Conservation (phyloP, 805 yeast species). For the Pichia occidentalis region DNA sequence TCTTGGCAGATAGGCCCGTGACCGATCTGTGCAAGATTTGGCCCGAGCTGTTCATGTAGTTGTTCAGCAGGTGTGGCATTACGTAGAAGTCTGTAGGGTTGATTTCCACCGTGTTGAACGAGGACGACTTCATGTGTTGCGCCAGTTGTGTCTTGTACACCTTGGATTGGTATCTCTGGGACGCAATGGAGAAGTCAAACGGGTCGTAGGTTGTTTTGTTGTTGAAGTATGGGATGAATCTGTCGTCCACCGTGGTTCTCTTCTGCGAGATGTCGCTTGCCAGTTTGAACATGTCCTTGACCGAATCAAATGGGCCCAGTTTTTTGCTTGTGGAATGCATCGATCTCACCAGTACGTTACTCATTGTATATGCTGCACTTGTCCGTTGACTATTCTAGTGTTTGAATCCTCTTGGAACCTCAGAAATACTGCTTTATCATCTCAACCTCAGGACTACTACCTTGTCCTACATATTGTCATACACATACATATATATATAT, state of each 20-base stretch:
- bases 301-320: slow-evolving; percentile 2
- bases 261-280: slow-evolving; percentile 7
- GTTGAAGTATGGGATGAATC: slow-evolving; percentile 35
- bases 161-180: slow-evolving; percentile 44
- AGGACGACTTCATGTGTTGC: slow-evolving; percentile 25
- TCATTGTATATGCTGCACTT: no score
- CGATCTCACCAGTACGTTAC: slow-evolving; percentile 5
- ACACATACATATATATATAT: no score
- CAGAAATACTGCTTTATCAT: no score
- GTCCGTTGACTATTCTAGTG: no score
- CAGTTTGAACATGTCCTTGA: slow-evolving; percentile 7
- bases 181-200: slow-evolving; percentile 66
- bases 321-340: slow-evolving; percentile 3
- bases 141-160: slow-evolving; percentile 11
- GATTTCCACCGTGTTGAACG: slow-evolving; percentile 37
- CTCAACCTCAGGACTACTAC: no score
- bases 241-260: slow-evolving; percentile 18
- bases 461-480: no score
- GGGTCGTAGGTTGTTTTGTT: slow-evolving; percentile 64
- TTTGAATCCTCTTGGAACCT: no score
- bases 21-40: slow-evolving; percentile 66
- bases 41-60: slow-evolving; percentile 65
- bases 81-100: slow-evolving; percentile 68
- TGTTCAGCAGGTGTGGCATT: slow-evolving; percentile 62
- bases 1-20: slow-evolving; percentile 58